phyloP scores from a whole-genome alignment of 352 stramenopile genomes.

The Globisporangium polare region DNA sequence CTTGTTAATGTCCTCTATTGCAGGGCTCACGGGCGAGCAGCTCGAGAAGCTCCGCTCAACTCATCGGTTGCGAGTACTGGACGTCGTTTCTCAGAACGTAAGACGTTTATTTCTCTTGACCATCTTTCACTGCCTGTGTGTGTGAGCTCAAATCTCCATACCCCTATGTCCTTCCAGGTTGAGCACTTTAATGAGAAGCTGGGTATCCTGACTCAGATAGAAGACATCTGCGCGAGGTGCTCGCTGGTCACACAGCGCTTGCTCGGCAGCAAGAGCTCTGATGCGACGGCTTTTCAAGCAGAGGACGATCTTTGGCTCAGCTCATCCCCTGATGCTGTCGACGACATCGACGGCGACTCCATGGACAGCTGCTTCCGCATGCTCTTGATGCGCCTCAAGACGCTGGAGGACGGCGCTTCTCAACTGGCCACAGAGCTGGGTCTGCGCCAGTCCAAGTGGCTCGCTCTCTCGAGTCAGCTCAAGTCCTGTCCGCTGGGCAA shows the following conservation, averaged over 20 bases:
- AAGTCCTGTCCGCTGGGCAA: conserved; percentile 49
- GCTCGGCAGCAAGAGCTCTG: conserved; percentile 2
- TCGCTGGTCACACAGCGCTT: conserved; percentile 34
- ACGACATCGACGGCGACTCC: conserved; percentile 2
- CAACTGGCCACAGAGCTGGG: conserved; percentile 27
- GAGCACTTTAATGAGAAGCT: conserved; percentile 56
- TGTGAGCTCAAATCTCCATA: not conserved
- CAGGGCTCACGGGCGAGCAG: conserved; percentile 63
- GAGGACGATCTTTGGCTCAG: not conserved
- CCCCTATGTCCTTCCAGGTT: conserved; percentile 19
- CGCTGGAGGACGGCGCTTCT: conserved; percentile 19
- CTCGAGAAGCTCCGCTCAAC: conserved; percentile 52
- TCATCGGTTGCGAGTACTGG: conserved; percentile 54
- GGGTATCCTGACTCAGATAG: conserved; percentile 45
- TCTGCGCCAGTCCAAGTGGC: conserved; percentile 53
- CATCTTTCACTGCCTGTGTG: not conserved
- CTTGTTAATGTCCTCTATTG: too few species aligned
- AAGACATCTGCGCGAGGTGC: conserved; percentile 41
- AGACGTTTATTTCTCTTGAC: not conserved
- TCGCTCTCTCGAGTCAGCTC: conserved; percentile 68
- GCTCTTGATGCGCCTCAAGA: conserved; percentile 22
- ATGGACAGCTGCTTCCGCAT: conserved; percentile 11
- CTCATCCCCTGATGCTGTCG: not conserved
- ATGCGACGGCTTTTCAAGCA: not conserved
- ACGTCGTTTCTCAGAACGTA: conserved; percentile 50